phyloP scores from a whole-genome alignment of 2,329 filamentous ascomycete genomes.

The Aspergillus sclerotialis region DNA sequence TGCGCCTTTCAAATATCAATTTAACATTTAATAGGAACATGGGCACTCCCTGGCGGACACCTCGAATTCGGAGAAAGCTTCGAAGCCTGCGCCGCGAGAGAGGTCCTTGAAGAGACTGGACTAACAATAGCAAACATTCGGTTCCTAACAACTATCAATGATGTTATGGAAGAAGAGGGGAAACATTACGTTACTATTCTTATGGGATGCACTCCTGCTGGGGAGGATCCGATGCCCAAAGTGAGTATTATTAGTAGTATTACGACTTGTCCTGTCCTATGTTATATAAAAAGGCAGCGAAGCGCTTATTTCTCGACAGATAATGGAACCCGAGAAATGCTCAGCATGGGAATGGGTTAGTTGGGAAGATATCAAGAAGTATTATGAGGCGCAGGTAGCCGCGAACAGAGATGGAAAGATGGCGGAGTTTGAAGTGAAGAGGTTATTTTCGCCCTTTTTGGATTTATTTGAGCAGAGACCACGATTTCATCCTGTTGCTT shows the following conservation, averaged over 20 bases:
- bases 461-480: not conserved
- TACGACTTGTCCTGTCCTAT: no score
- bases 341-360: slow-evolving; percentile 47
- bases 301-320: slow-evolving; percentile 5
- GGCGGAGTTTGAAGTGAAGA: not conserved
- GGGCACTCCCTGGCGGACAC: slow-evolving; percentile 68
- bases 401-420: no score
- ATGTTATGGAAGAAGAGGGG: slow-evolving; percentile 50
- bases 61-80: slow-evolving; percentile 62
- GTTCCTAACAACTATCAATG: slow-evolving; percentile 59
- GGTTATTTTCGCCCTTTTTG: not conserved
- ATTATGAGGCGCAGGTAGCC: no score
- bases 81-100: slow-evolving; percentile 57
- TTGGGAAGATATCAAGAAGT: slow-evolving; percentile 41
- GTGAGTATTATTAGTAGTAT: slow-evolving; percentile 33
- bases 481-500: not conserved
- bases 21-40: no score
- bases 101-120: slow-evolving; percentile 65
- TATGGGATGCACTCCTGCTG: slow-evolving; percentile 47
- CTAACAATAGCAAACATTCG: slow-evolving; percentile 48
- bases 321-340: slow-evolving; percentile 48
- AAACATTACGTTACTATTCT: slow-evolving; percentile 75
- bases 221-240: slow-evolving; percentile 45
- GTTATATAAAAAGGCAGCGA: no score
- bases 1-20: no score